Evolutionary conservation across 2,329 filamentous ascomycete species (phyloP).

Genomic region (Fusarium sp.): DNA sequence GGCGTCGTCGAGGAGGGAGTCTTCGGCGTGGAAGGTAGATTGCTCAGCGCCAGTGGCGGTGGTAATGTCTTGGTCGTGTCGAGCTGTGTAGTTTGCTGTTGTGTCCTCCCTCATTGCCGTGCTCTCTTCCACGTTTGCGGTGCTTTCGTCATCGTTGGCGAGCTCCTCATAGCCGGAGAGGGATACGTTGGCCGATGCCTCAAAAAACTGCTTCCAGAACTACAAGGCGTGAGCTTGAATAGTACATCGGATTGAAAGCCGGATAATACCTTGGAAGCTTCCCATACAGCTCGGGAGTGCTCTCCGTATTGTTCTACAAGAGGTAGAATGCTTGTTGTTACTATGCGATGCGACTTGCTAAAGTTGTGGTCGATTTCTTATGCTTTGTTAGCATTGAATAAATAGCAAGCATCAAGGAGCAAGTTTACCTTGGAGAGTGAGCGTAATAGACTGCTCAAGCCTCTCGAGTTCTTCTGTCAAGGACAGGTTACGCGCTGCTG

Average conservation of each 20-base stretch:
- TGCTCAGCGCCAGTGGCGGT: constrained; percentile 47
- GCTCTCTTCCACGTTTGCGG: constrained; percentile 59
- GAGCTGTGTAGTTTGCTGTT: constrained; percentile 58
- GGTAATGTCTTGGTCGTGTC: constrained; percentile 51
- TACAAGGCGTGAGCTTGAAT: constrained; percentile 48
- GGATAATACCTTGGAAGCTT: constrained; percentile 81
- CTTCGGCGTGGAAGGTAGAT: constrained; percentile 58
- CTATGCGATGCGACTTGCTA: constrained; percentile 93
- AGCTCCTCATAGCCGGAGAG: constrained; percentile 93
- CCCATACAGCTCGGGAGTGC: constrained; percentile 93
- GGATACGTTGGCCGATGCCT: constrained; percentile 96
- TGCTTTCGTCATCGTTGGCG: constrained; percentile 71
- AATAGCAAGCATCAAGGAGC: neutral
- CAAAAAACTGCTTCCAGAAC: constrained; percentile 99
- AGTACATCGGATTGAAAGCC: neutral
- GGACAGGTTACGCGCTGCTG: constrained; percentile 68
- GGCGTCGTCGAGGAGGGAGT: constrained; percentile 73
- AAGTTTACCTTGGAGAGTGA: constrained; percentile 83
- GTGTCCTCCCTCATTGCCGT: constrained; percentile 66
- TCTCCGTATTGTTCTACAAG: constrained; percentile 95
- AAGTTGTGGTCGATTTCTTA: constrained; percentile 99
- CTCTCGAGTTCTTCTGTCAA: constrained; percentile 95
- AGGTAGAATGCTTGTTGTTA: constrained; percentile 91
- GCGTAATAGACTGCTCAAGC: constrained; percentile 94
- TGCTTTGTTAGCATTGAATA: constrained; percentile 2